Base-by-base conservation (phyloP, 345 rosid species). In the Sisymbrium irio region DNA sequence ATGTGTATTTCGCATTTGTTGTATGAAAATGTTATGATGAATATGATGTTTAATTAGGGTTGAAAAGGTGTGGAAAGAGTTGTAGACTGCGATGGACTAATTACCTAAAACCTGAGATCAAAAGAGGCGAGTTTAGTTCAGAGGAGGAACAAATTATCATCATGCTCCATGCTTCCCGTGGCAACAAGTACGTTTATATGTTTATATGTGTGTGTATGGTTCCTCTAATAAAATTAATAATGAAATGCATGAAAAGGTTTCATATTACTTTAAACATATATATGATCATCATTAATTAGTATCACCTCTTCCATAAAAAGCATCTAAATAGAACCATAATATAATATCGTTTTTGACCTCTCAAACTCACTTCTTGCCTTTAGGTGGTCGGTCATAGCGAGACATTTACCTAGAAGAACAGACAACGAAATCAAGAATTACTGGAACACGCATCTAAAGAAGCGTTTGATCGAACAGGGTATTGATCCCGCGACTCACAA, bases 321-420 rank as follows among this genome's bases (percentile, higher is more conserved):
- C 40, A 1, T 36, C 12, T 7, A 36, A 36, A 36, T 2, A 36
- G 3, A 9, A 36, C 9, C 40, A 36, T 36, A 7, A 2, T 22
- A 2, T 22, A 3, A 28, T 27, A 32, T 7, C 7, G 55, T 54
- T 3, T 28, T 7, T 0, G 49, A 28, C 59, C 30, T 33, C 25
- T 62, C 7, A 30, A 12, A 22, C 28, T n/a, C 35, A 63, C 33
- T 67, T 19, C 18, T 30, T 58, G 17, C 2, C 45, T 41, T 32
- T 50, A 88, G 93, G 76, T 88, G 93, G 93, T 88, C 93, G 33
- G 87, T 86, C 22, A 88, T 88, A 55, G 90, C 93, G 14, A 74
- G 87, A 32, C 93, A 84, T 65, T 76, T 86, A 28, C 87, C 90
- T 0, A 85, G 90, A 22, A 61, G 93, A 39, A 88, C 93, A 4